Conservation (phyloP, 345 rosid species). For the Brassica napus region DNA sequence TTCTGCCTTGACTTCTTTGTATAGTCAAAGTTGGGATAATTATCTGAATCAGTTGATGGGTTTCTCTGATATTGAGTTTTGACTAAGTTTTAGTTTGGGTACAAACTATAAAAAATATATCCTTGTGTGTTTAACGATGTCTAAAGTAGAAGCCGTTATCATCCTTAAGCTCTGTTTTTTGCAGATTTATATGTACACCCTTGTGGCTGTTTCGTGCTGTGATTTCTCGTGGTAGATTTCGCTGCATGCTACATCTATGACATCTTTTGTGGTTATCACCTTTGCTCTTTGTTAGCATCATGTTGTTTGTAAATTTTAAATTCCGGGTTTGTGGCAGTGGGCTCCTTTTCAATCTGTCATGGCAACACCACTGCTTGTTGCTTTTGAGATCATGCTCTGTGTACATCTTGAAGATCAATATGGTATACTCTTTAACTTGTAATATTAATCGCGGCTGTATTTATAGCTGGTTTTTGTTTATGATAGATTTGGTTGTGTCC, state of each 20-base stretch:
- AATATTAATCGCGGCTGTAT: background rate
- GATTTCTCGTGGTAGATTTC: slow-evolving; percentile 84
- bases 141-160: background rate
- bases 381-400: background rate
- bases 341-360: slow-evolving; percentile 44
- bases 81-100: background rate
- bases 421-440: slow-evolving; percentile 34
- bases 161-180: background rate
- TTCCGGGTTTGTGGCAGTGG: slow-evolving; percentile 25
- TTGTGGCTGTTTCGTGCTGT: slow-evolving; percentile 78
- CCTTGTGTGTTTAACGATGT: slow-evolving; percentile 10
- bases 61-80: background rate
- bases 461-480: background rate
- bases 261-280: slow-evolving; percentile 6
- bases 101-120: background rate
- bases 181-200: slow-evolving; percentile 71
- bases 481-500: background rate
- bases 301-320: background rate
- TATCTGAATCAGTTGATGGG: background rate
- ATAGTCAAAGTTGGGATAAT: background rate
- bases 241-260: slow-evolving; percentile 83
- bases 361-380: too few species aligned
- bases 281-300: background rate
- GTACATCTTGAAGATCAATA: slow-evolving; percentile 63
- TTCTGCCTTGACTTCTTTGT: slow-evolving; percentile 18